Evolutionary conservation across 352 stramenopile species (phyloP), one percentile per base, ranked within the genome.

Genomic region (Hyaloperonospora brassicae): DNA sequence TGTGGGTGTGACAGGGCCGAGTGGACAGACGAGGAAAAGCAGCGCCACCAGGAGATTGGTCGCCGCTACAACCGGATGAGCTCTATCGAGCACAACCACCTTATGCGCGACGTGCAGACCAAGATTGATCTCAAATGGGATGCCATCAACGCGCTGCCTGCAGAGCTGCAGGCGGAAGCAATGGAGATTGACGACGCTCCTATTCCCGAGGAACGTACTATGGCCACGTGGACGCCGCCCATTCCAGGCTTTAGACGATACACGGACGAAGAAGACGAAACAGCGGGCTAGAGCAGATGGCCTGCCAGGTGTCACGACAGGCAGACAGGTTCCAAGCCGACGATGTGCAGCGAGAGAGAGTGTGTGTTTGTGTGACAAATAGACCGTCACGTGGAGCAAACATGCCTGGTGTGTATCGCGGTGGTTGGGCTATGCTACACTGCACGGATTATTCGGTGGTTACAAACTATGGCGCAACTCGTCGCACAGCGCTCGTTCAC

Each of bases 111-210:
- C 69, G 46, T 96, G 63, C 86, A 93, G 67, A 93, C 75, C 55
- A 96, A 96, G 76, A 93, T 96, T 61, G 85, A 95, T 65, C 71
- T 96, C 39, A 94, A 94, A 68, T 93, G 85, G 83, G 84, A 84
- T 24, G 86, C 86, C 23, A 96, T 95, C 67, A 93, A 93, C 55
- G 79, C 84, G 47, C 68, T 96, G 38, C 86, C 84, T 11, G 68
- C 53, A 14, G 73, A 93, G 46, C 57, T 95, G 50, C 84, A 93
- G 68, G 65, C 68, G 6, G 86, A 94, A 54, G 86, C 86, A 24
- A 46, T 92, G 27, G 75, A 93, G 47, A 54, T 72, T 24, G 86
- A 96, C 57, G 56, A 73, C 14, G 64, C 75, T 47, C 64, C 80
- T 8, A 54, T 78, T 17, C 83, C 85, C 5, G 76, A 87, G 47